Conservation (phyloP, 1,284 basidiomycete species). For the Trichosporon sp. region DNA sequence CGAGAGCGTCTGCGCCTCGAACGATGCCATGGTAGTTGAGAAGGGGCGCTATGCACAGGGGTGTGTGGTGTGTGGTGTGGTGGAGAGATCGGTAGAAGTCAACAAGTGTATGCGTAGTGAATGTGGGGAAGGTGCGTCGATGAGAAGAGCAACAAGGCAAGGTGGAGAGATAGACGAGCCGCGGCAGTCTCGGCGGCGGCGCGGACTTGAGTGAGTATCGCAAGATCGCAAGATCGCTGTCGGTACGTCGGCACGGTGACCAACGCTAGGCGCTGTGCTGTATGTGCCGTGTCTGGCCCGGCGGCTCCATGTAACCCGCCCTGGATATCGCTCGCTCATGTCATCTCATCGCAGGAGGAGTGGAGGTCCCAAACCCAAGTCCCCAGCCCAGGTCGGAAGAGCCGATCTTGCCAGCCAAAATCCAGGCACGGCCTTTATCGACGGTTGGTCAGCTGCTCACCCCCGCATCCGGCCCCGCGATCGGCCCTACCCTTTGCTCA, state of each 20-base stretch:
- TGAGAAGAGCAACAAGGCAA: too few species aligned
- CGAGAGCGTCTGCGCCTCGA: conserved; percentile 4
- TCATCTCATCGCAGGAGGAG: not conserved
- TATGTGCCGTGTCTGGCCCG: not conserved
- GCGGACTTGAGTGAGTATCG: not conserved
- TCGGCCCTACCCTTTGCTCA: not conserved
- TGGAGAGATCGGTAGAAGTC: too few species aligned
- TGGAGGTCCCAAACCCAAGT: too few species aligned
- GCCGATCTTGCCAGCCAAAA: not conserved
- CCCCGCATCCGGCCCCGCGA: not conserved
- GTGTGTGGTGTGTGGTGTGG: not conserved
- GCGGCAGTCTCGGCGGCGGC: not conserved
- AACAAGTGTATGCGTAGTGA: too few species aligned
- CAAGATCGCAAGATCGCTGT: too few species aligned
- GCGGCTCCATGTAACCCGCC: not conserved
- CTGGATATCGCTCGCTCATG: not conserved
- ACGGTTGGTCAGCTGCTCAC: not conserved
- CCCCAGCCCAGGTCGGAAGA: too few species aligned
- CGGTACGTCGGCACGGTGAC: too few species aligned
- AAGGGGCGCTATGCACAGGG: not conserved
- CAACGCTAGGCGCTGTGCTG: too few species aligned
- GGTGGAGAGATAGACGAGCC: too few species aligned
- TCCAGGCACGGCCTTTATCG: not conserved
- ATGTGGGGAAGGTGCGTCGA: too few species aligned
- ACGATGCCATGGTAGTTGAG: not conserved